Base-by-base conservation (phyloP, 441 rosid species). In the Heliophila coronopifolia region DNA sequence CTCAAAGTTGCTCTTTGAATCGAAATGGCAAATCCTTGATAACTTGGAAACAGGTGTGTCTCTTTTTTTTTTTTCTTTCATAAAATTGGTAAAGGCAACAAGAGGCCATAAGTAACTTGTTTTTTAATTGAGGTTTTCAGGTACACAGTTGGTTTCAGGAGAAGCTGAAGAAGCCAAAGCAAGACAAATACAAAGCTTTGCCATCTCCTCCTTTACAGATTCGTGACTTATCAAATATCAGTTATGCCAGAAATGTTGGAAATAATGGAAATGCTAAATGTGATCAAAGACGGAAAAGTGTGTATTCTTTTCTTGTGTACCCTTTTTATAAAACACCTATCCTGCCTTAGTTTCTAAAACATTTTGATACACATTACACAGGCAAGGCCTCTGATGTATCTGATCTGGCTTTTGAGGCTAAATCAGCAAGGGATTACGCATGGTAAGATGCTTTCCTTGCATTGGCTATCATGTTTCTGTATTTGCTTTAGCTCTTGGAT, bases 131-230 rank as follows among this genome's bases (percentile, higher is more conserved):
- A 56, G 45, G 23, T 50, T 42, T 58, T 5, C 63, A 85, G 97
- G 93, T 85, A 50, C 75, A 70, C 27, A 58, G 49, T 60, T 89
- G 95, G 93, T 85, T 89, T 59, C 52, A 54, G 54, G 88, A 72
- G 41, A 85, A 69, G 66, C 65, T 50, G 48, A 52, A 48, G 28
- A 63, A 70, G 56, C 50, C 40, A 19, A 32, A 32, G 7, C 64
- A 27, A 50, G 16, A 56, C 48, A 51, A 65, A 49, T 19, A 11
- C 24, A 10, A 35, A 31, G 61, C 70, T 75, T 50, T 46, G 37
- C 65, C 35, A 55, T 50, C 64, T 44, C 42, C 69, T 0, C 64
- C 59, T 43, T 28, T 42, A 41, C 15, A 16, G 44, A 49, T 57
- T 75, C 45, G 58, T 50, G 64, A 68, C 73, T 74, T 72, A 47